Conservation (phyloP, 2,329 filamentous ascomycete species). For the Pseudopyricularia cyperi region DNA sequence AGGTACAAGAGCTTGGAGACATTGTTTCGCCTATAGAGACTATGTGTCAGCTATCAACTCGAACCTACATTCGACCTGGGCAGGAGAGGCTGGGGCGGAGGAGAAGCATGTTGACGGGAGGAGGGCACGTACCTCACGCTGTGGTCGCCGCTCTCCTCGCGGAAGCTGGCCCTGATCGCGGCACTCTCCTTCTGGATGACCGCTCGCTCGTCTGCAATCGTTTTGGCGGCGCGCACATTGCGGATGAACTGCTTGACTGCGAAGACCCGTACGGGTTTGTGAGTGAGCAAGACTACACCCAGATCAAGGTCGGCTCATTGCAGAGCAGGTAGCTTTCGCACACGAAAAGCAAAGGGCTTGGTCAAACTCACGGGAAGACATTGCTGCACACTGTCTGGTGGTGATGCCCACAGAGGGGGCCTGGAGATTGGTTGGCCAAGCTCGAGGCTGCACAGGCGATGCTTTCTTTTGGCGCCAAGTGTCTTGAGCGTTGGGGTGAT, state of each 20-base stretch:
- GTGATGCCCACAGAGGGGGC: slow-evolving; percentile 4
- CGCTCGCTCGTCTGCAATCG: slow-evolving; percentile 94
- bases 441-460: neutral
- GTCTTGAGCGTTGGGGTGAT: neutral
- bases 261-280: neutral
- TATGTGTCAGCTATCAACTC: neutral
- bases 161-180: slow-evolving; percentile 90
- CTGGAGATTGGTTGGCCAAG: slow-evolving; percentile 1
- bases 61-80: slow-evolving; percentile 1
- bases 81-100: neutral
- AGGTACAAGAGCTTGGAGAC: slow-evolving; percentile 97
- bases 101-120: neutral
- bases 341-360: neutral
- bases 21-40: slow-evolving; percentile 70
- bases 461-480: neutral
- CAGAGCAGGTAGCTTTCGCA: neutral
- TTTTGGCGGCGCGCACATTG: slow-evolving; percentile 96
- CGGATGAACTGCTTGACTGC: slow-evolving; percentile 99
- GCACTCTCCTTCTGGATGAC: slow-evolving; percentile 99
- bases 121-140: slow-evolving; percentile 55
- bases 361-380: slow-evolving; percentile 3
- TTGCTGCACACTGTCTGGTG: neutral
- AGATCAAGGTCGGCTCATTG: neutral
- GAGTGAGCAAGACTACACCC: neutral
- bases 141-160: slow-evolving; percentile 90